phyloP scores from a whole-genome alignment of 345 rosid genomes.

The Salix arbutifolia region DNA sequence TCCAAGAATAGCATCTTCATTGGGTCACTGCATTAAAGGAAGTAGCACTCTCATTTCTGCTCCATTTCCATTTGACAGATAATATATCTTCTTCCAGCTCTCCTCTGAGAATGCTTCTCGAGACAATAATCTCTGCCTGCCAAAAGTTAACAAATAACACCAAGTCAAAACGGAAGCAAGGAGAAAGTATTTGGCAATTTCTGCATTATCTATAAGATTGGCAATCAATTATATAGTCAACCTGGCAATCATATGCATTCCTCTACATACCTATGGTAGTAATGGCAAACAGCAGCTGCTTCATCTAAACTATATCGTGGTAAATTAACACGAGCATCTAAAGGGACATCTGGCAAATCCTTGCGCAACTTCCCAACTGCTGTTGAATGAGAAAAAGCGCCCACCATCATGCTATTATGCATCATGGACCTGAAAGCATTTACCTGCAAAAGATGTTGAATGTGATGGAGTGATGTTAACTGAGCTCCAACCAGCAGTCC shows the following conservation, averaged over 20 bases:
- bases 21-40: constrained; percentile 60
- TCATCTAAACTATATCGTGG: constrained; percentile 75
- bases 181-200: not conserved
- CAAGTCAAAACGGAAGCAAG: not conserved
- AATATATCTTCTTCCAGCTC: constrained; percentile 75
- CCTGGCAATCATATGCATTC: not conserved
- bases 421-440: constrained; percentile 88
- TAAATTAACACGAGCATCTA: constrained; percentile 60
- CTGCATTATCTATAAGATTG: not conserved
- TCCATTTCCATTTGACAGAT: constrained; percentile 84
- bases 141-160: not conserved
- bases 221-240: not conserved
- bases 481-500: not conserved
- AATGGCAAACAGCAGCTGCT: constrained; percentile 83
- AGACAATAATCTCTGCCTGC: constrained; percentile 78
- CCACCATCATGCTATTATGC: constrained; percentile 95
- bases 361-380: constrained; percentile 88
- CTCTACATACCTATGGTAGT: constrained; percentile 74
- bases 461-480: not conserved
- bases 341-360: constrained; percentile 89
- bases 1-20: not conserved
- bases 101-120: constrained; percentile 80
- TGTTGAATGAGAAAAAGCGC: constrained; percentile 90
- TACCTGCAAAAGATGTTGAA: constrained; percentile 50
- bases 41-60: constrained; percentile 75